Base-by-base conservation (phyloP, 2,329 filamentous ascomycete genomes). In the Fusarium multiceps region DNA sequence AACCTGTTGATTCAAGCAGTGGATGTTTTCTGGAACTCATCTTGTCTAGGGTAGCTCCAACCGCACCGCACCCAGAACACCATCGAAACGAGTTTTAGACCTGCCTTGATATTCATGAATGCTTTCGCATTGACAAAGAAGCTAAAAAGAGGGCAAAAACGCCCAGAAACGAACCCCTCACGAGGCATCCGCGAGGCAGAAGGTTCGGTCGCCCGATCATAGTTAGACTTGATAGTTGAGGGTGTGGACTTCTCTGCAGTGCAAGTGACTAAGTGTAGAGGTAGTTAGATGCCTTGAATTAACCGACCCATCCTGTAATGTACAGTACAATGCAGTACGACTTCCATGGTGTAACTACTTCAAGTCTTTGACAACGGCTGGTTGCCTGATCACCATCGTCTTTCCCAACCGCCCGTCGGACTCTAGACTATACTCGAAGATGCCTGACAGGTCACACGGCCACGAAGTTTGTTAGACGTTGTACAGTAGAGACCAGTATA, bases 161-260 rank as follows among this genome's bases (percentile, higher is more conserved):
- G 20, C 46, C 37, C n/a, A 11, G 32, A 63, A 23, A 23, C n/a
- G 37, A 34, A 47, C 60, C 62, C 62, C 60, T 65, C 60, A 46
- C 62, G 16, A 66, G 62, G 63, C 63, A 46, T 34, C 53, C 60
- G 32, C 46, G 23, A 65, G 62, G 60, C 62, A 65, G 27, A 43
- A 41, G 32, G 23, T 21, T 61, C 14, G 48, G 30, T 43, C 63
- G 63, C 62, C 63, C 63, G 55, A 49, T 18, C 34, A 55, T 21
- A 55, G 43, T 61, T 66, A 34, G 62, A 12, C 42, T 42, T 34
- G 16, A 47, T 46, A 55, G 23, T 21, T 37, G 57, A 62, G 63
- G 62, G 61, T 63, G 61, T 63, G 59, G 23, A 28, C 23, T 20
- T n/a, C 7, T 12, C 34, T 53, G 49, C n/a, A 32, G 32, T 61